A percentile compares a stretch with the other conserved stretches of the same genome.
Evolutionary conservation across 805 yeast genomes (phyloP).

Genomic region (Candida multigemmis): DNA sequence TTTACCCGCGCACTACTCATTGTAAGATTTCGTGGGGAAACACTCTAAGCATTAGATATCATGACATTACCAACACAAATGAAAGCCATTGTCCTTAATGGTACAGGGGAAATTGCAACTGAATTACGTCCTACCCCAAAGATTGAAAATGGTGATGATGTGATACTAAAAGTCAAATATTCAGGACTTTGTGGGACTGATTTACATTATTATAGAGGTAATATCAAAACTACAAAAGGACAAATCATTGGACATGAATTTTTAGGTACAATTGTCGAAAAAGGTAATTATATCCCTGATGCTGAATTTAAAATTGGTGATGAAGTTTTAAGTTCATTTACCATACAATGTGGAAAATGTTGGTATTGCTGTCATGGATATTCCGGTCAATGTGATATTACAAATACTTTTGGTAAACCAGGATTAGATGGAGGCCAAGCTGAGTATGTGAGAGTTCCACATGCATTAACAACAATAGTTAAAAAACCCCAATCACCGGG

Average conservation of each 20-base stretch:
- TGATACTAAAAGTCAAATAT: constrained; percentile 37
- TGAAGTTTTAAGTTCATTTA: constrained; percentile 38
- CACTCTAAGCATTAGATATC: background rate
- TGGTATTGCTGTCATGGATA: constrained; percentile 49
- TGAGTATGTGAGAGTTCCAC: constrained; percentile 51
- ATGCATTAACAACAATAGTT: constrained; percentile 42
- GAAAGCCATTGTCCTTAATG: constrained; percentile 44
- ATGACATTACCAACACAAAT: constrained; percentile 14
- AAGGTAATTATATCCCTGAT: constrained; percentile 19
- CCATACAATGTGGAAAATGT: constrained; percentile 52
- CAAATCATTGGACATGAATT: constrained; percentile 48
- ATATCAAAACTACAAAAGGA: constrained; percentile 18
- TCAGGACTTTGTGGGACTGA: constrained; percentile 51
- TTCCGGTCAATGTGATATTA: constrained; percentile 44
- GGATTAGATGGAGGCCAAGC: constrained; percentile 57
- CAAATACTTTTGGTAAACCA: constrained; percentile 50
- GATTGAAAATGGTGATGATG: constrained; percentile 28
- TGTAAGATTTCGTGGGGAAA: no score
- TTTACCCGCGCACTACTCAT: no score
- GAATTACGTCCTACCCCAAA: constrained; percentile 31
- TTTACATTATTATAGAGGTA: constrained; percentile 47
- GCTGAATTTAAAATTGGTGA: constrained; percentile 34
- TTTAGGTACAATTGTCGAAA: constrained; percentile 32
- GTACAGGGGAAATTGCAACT: constrained; percentile 31
- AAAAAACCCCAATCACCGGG: constrained; percentile 31